Evolutionary conservation across 2,329 filamentous ascomycete genomes (phyloP), one percentile per base, ranked within the genome.

Genomic region (Moelleriella libera): DNA sequence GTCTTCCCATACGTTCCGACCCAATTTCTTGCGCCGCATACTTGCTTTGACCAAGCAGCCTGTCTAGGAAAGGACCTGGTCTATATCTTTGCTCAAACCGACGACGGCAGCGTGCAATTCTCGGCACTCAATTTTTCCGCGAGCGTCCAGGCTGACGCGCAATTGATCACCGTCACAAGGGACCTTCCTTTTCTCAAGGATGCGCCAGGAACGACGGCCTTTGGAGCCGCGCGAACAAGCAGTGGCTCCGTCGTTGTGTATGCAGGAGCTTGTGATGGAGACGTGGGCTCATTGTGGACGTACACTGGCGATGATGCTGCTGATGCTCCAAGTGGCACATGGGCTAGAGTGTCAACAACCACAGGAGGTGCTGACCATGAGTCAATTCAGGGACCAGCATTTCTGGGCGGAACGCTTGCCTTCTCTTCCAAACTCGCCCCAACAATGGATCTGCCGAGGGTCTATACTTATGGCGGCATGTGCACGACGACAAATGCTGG

Each of bases 401-500:
- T 75, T 52, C 66, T 80, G 1, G 74, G 75, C 10, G 66, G 66
- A 9, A 66, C 78, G 11, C 70, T 92, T 46, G 72, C 80, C 29
- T 94, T 88, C 60, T 82, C 86, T 21, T 72, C 71, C 32, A 75
- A 70, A 37, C 67, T 78, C 44, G 71, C 70, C 39, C 77, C 74
- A 0, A 60, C 66, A 30, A 67, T 74, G 50, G 72, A 74, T 8
- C 65, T 71, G 42, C 74, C 78, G 0, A 70, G 70, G 9, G 65
- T 84, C 21, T 94, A 88, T 59, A 68, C 82, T 6, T 96, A 94
- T 63, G 90, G 88, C 37, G 90, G 90, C 54, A 94, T 96, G 88
- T 97, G 90, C 57, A 82, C 83, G 3, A 54, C 54, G 3, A 59
- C 61, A 6, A 59, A 62, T n/a, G 63, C 68, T 14, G 58, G 70